phyloP scores from a whole-genome alignment of 2,329 filamentous ascomycete genomes.

The Tolypocladium inflatum region DNA sequence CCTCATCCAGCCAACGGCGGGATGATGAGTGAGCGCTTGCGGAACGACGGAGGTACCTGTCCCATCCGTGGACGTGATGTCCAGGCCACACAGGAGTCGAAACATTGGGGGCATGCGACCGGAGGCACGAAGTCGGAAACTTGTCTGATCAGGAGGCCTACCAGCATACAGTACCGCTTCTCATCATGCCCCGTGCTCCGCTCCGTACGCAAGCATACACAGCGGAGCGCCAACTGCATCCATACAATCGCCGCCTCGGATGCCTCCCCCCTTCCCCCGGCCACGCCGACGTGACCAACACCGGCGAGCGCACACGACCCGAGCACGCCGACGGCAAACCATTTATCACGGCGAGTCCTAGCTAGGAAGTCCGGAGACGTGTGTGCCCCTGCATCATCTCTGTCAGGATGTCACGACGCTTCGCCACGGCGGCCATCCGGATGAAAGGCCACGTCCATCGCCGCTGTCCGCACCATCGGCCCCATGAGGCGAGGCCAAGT shows the following conservation, averaged over 20 bases:
- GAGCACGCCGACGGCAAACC: not conserved
- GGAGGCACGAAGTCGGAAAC: not conserved
- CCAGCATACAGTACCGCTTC: not conserved
- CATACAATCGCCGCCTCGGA: not conserved
- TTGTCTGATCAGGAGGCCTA: not conserved
- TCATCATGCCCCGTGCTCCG: not conserved
- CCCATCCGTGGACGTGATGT: not conserved
- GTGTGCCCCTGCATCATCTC: not conserved
- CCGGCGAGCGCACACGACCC: not conserved
- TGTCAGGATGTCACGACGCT: not conserved
- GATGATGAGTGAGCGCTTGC: not conserved
- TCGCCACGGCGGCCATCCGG: not conserved
- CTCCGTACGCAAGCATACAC: not conserved
- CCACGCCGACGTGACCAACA: not conserved
- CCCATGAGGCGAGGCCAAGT: not conserved
- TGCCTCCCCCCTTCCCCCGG: not conserved
- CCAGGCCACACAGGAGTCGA: not conserved
- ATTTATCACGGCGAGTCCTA: not conserved
- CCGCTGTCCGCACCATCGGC: not conserved
- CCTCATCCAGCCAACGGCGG: not conserved
- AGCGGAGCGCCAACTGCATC: not conserved
- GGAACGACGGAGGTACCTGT: not conserved
- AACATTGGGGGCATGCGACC: not conserved
- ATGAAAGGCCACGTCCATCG: not conserved
- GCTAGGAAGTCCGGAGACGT: slow-evolving; percentile 22